Conservation (phyloP, 1,284 basidiomycete genomes). For the Uromyces viciae-fabae region DNA sequence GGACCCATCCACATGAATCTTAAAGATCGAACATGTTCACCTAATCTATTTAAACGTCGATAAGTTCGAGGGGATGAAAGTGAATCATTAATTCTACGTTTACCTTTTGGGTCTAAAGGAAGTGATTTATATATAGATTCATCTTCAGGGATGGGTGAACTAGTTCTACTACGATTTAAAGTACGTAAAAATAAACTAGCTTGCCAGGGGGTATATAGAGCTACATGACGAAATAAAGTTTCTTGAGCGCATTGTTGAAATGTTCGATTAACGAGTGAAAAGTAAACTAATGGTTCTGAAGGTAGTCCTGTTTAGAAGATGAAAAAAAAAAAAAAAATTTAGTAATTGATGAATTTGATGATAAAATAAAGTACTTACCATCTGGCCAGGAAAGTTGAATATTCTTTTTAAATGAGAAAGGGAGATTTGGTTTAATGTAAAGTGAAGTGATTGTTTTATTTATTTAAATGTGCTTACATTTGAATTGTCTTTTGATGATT, state of each 20-base stretch:
- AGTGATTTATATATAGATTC: background rate
- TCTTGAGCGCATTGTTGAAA: slow-evolving; percentile 33
- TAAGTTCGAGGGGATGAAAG: background rate
- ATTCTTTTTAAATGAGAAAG: background rate
- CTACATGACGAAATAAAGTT: slow-evolving; percentile 11
- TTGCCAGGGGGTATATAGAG: slow-evolving; percentile 19
- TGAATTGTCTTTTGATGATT: too few relatives aligned
- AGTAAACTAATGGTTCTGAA: background rate
- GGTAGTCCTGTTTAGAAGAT: slow-evolving; percentile 17
- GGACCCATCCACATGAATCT: slow-evolving; percentile 23
- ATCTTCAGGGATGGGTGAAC: slow-evolving; percentile 5
- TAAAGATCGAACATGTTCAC: slow-evolving; percentile 20
- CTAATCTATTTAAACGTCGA: slow-evolving; percentile 21
- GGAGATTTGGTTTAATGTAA: background rate
- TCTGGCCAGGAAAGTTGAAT: slow-evolving; percentile 11
- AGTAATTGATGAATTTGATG: background rate
- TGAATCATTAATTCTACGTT: background rate
- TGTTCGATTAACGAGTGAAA: slow-evolving; percentile 21
- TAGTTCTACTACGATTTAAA: background rate
- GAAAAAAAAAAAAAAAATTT: background rate
- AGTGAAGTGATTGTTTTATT: background rate
- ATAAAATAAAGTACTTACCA: slow-evolving; percentile 8
- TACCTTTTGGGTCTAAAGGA: slow-evolving; percentile 17
- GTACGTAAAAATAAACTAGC: slow-evolving; percentile 26
- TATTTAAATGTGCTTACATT: background rate